Evolutionary conservation across 2,329 filamentous ascomycete species (phyloP).

Genomic region (Venturia nashicola): DNA sequence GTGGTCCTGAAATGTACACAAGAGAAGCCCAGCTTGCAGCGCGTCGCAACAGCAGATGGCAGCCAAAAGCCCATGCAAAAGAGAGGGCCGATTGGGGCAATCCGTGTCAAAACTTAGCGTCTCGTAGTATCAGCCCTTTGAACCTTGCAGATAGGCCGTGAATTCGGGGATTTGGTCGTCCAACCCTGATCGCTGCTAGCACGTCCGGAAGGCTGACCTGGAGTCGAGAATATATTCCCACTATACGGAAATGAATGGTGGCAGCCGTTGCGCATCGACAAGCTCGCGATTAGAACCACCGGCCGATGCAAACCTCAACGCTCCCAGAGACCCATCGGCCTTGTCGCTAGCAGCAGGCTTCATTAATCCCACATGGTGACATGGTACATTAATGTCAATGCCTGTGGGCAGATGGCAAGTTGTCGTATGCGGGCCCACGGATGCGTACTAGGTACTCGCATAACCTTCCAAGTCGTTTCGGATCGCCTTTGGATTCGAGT

Average conservation of each 20-base stretch:
- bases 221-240: not conserved
- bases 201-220: not conserved
- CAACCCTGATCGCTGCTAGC: not conserved
- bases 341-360: not conserved
- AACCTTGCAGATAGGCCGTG: not conserved
- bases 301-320: not conserved
- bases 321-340: not conserved
- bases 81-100: not conserved
- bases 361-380: not conserved
- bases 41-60: not conserved
- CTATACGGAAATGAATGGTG: not conserved
- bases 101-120: not conserved
- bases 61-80: not conserved
- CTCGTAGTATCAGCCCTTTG: not conserved
- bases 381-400: too few relatives aligned
- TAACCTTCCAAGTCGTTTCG: not conserved
- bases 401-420: too few relatives aligned
- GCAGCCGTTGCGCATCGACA: not conserved
- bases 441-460: not conserved
- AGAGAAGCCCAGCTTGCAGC: not conserved
- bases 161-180: not conserved
- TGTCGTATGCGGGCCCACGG: not conserved
- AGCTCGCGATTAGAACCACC: not conserved
- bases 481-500: not conserved
- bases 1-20: not conserved